Base-by-base conservation (phyloP, 805 yeast species). In the Monosporozyma solicola region DNA sequence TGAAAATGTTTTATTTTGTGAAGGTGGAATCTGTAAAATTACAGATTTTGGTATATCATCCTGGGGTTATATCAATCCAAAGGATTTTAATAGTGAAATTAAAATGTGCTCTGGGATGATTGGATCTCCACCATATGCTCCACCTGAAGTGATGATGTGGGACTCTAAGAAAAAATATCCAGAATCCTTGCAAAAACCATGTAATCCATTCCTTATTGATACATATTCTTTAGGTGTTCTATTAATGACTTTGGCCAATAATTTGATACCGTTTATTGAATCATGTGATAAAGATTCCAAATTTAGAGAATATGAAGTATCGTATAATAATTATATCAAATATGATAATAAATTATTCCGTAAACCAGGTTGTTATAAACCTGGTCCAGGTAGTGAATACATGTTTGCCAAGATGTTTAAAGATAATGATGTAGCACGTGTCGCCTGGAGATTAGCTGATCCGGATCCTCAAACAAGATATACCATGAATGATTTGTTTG, bases 121-220 rank as follows among this genome's bases (percentile, higher is more conserved):
- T 45, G 94, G 95, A 1, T 84, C 91, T 0, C 88, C 94, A 3
- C 94, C 94, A 1, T 86, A 84, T 66, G 80, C 84, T 11, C 82
- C 92, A 4, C 94, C 95, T 1, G 94, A 86, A 67, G 87, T 85
- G 15, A 77, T 81, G 78, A 64, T 70, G 29, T 77, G 71, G 41
- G 68, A 63, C 51, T 52, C 61, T 8, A 61, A 66, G 51, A 62
- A 65, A 50, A 52, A 53, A n/a, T 58, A 63, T 72, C 72, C 67
- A 59, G 70, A 61, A 63, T 50, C 59, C 48, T 50, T 48, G 50
- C 65, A 59, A 22, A 62, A 64, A 31, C 68, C 77, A 5, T 83
- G 81, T 67, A 80, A 84, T 62, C 85, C 90, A 0, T 82, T 80
- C 60, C 75, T 76, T 55, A 79, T 85, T 74, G 95, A 86, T 68